These are phyloP conservation scores for Viola pubescens DNA, from an alignment of 441 rosid species.

Conservation along the genomic window DNA sequence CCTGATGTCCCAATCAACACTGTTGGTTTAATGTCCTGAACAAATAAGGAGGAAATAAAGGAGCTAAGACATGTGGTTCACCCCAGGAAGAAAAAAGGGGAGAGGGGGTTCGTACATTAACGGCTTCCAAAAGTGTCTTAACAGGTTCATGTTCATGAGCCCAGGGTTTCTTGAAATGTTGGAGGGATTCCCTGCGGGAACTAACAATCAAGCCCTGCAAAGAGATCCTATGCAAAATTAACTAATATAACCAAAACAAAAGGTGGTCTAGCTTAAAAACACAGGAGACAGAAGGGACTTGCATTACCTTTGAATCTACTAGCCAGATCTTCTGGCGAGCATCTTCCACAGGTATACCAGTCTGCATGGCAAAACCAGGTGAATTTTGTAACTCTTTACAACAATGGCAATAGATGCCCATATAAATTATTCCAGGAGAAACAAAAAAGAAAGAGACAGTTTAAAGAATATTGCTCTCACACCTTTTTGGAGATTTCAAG, in stretches of 20 bases:
- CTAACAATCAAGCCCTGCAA: slow-evolving; percentile 70
- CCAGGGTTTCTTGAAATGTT: slow-evolving; percentile 88
- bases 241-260: neutral
- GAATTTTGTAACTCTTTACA: neutral
- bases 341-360: slow-evolving; percentile 29
- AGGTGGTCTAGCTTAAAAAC: neutral
- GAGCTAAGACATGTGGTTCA: neutral
- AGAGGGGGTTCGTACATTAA: slow-evolving; percentile 37
- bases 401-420: no score
- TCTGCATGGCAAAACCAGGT: slow-evolving; percentile 30
- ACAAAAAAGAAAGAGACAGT: no score
- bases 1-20: slow-evolving; percentile 86
- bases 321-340: slow-evolving; percentile 47
- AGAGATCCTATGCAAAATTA: slow-evolving; percentile 4
- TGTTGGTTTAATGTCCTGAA: slow-evolving; percentile 78
- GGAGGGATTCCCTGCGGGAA: slow-evolving; percentile 71
- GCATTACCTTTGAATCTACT: slow-evolving; percentile 34
- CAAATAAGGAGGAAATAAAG: slow-evolving; percentile 2
- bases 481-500: slow-evolving; percentile 77
- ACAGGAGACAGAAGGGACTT: slow-evolving; percentile 2
- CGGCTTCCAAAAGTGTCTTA: slow-evolving; percentile 57
- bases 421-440: no score
- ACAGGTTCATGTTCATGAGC: slow-evolving; percentile 73
- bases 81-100: slow-evolving; percentile 4
- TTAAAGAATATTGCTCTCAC: neutral